Evolutionary conservation across 2,329 filamentous ascomycete species (phyloP).

Genomic region (Hypoxylon sp.): DNA sequence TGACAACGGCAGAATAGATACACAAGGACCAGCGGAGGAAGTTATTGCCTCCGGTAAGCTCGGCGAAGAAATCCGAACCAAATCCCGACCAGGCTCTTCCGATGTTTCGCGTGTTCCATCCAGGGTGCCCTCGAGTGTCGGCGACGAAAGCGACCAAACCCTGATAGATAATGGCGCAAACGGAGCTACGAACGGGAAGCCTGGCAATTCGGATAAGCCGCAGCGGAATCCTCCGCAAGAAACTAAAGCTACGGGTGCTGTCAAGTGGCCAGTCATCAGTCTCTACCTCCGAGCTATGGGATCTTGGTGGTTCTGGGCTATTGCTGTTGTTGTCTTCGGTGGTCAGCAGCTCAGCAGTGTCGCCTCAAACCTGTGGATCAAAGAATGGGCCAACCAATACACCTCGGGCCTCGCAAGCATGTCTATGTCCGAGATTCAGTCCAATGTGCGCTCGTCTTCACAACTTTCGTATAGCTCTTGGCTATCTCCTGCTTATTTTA

Average conservation of each 20-base stretch:
- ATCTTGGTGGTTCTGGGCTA: constrained; percentile 94
- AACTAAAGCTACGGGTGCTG: constrained; percentile 84
- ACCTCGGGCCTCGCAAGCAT: constrained; percentile 60
- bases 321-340: constrained; percentile 81
- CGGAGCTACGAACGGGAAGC: constrained; percentile 63
- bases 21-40: constrained; percentile 82
- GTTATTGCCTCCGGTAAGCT: constrained; percentile 90
- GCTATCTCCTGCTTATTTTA: constrained; percentile 58
- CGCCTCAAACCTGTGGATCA: constrained; percentile 94
- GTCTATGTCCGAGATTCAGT: constrained; percentile 53
- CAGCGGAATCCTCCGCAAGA: constrained; percentile 75
- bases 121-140: constrained; percentile 80
- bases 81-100: constrained; percentile 77
- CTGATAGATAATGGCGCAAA: constrained; percentile 68
- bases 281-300: constrained; percentile 94
- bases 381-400: constrained; percentile 95
- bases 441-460: constrained; percentile 54
- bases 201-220: constrained; percentile 63
- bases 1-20: constrained; percentile 84
- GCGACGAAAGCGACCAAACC: constrained; percentile 72
- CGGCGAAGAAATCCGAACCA: constrained; percentile 83
- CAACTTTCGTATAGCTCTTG: constrained; percentile 56
- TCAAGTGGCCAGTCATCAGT: constrained; percentile 88
- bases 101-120: constrained; percentile 82
- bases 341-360: constrained; percentile 88